These are phyloP conservation scores for Macrocybe gigantea DNA, from an alignment of 768 basidiomycete species.

Conservation along the genomic window DNA sequence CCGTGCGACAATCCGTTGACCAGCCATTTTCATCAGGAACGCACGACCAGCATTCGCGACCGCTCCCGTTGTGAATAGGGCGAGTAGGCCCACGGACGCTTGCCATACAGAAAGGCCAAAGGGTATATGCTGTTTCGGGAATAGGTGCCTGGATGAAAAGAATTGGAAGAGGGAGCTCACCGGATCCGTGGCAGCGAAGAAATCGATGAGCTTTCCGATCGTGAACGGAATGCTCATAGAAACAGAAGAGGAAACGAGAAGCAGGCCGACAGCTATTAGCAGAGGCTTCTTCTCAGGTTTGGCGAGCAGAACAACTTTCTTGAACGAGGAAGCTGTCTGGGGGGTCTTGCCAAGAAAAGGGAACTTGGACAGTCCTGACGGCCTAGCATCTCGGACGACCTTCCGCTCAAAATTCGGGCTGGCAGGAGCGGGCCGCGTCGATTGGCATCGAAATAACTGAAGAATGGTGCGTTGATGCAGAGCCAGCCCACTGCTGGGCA, in stretches of 20 bases:
- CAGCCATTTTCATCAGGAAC: conserved; percentile 82
- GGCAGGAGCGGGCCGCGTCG: no score
- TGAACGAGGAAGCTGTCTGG: conserved; percentile 54
- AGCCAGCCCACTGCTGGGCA: no score
- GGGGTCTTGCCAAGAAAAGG: conserved; percentile 12
- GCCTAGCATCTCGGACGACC: no score
- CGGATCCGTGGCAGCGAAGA: conserved; percentile 70
- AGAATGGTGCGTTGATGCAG: no score
- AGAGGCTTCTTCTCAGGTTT: conserved; percentile 79
- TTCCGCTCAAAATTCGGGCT: no score
- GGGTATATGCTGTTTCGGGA: conserved; percentile 56
- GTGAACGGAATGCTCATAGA: conserved; percentile 92
- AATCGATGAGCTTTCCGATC: conserved; percentile 91
- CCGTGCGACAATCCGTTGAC: conserved; percentile 90
- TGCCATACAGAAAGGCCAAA: conserved; percentile 74
- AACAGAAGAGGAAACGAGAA: conserved; percentile 84
- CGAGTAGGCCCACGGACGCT: conserved; percentile 68
- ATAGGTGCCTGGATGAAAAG: conserved; percentile 1
- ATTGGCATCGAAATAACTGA: no score
- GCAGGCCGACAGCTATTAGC: conserved; percentile 66
- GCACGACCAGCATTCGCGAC: conserved; percentile 79
- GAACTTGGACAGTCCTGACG: no score
- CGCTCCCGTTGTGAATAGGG: conserved; percentile 84
- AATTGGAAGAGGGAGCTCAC: conserved; percentile 36
- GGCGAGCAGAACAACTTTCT: conserved; percentile 73